Base-by-base conservation (phyloP, 2,329 filamentous ascomycete genomes). In the Amylocarpus encephaloides region DNA sequence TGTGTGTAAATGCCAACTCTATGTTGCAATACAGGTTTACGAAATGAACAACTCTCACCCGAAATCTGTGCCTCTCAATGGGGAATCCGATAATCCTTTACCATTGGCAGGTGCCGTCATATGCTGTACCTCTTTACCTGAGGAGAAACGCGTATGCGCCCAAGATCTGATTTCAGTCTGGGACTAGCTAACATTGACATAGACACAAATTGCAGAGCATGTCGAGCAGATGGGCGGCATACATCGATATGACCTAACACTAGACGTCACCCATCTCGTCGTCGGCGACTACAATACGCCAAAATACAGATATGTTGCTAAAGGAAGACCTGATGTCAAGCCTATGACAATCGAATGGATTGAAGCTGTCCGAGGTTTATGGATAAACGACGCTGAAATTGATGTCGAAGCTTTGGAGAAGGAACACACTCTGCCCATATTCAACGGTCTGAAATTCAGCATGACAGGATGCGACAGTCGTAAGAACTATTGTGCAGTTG, bases 221-320 rank as follows among this genome's bases (percentile, higher is more conserved):
- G 86, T 87, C 15, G 70, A 75, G 56, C 82, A 95, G 65, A 89
- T 98, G 74, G 93, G 93, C 57, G 93, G 91, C 45, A 70, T 79
- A 53, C 87, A 95, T 75, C 90, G 87, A 62, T 86, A 90, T 68
- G 91, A 98, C 67, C 80, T 98, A 40, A 97, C 91, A n/a, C 88
- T 87, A 50, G 89, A 96, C 67, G 89, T 95, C 43, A 97, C 93
- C 5, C 93, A 98, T 71, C 82, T 98, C 42, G 79, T 98, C 56
- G 88, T 95, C 54, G 93, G 91, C 66, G 84, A 87, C 62, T 86
- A 89, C 62, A 81, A 92, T 66, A 97, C 92, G 1, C 82, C 86
- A 44, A 98, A 98, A 69, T 98, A 98, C 70, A 86, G 84, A 67
- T 95, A 95, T 74, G 92, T 97, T 63, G 93, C 92, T 48, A 88